Evolutionary conservation across 148 eudicot species (phyloP).

Genomic region (Arctostaphylos glauca): DNA sequence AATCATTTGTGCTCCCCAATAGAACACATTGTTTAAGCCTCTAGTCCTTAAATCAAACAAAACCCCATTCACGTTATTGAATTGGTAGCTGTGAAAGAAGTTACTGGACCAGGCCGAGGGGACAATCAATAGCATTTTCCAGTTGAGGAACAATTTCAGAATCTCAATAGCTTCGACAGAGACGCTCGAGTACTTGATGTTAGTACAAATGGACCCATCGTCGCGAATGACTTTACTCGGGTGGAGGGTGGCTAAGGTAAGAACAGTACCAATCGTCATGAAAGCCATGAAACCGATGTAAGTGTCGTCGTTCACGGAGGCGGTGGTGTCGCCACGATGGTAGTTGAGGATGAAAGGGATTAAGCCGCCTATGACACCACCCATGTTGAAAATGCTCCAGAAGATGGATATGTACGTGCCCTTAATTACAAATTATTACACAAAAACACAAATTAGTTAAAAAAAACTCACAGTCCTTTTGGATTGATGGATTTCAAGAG

Average conservation of each 20-base stretch:
- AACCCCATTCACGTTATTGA: slow-evolving; percentile 86
- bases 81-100: slow-evolving; percentile 91
- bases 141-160: slow-evolving; percentile 61
- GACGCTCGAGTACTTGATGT: slow-evolving; percentile 68
- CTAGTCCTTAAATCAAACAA: slow-evolving; percentile 83
- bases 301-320: slow-evolving; percentile 85
- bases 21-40: slow-evolving; percentile 86
- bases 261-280: slow-evolving; percentile 61
- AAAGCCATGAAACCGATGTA: slow-evolving; percentile 87
- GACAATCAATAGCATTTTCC: slow-evolving; percentile 81
- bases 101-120: slow-evolving; percentile 89
- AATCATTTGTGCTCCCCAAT: slow-evolving; percentile 99
- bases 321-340: slow-evolving; percentile 43
- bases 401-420: slow-evolving; percentile 77
- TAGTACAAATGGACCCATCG: slow-evolving; percentile 72
- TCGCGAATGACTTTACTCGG: slow-evolving; percentile 70
- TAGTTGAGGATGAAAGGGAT: slow-evolving; percentile 73
- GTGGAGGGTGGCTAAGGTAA: slow-evolving; percentile 38
- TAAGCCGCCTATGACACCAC: slow-evolving; percentile 91
- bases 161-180: slow-evolving; percentile 50
- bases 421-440: neutral
- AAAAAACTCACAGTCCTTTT: too few relatives aligned
- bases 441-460: too few relatives aligned
- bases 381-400: slow-evolving; percentile 91
- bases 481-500: too few relatives aligned